Evolutionary conservation across 2,329 filamentous ascomycete species (phyloP).

Genomic region (Diplodia scrobiculata): DNA sequence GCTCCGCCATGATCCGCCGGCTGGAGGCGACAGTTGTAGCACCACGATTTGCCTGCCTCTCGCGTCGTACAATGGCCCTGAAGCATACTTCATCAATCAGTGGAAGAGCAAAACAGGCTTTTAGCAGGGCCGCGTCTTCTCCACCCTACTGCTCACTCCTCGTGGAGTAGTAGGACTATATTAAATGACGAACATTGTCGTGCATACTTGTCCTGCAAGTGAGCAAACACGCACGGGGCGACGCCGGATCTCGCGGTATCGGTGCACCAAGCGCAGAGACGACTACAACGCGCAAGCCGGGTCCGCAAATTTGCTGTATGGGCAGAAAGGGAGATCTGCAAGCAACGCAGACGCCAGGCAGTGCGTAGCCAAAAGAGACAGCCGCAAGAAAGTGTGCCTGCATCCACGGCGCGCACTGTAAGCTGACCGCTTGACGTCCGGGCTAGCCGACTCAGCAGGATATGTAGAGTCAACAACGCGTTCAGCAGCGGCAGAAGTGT

Average conservation of each 20-base stretch:
- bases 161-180: slow-evolving; percentile 51
- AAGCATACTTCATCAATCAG: slow-evolving; percentile 55
- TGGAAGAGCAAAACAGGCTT: slow-evolving; percentile 55
- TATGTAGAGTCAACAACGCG: no score
- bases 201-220: neutral
- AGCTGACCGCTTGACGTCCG: slow-evolving; percentile 5
- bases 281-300: neutral
- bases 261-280: neutral
- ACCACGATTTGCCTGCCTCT: slow-evolving; percentile 57
- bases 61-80: slow-evolving; percentile 50
- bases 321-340: neutral
- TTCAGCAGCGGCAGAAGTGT: no score
- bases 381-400: neutral
- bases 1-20: slow-evolving; percentile 20
- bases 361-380: neutral
- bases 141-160: slow-evolving; percentile 52
- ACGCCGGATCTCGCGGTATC: neutral
- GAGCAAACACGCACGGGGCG: neutral
- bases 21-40: slow-evolving; percentile 18
- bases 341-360: neutral
- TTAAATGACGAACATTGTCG: slow-evolving; percentile 50
- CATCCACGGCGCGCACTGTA: neutral
- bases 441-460: no score
- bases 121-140: slow-evolving; percentile 58
- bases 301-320: neutral